phyloP scores from a whole-genome alignment of 2,329 filamentous ascomycete genomes.

The Ophiostoma piceae region DNA sequence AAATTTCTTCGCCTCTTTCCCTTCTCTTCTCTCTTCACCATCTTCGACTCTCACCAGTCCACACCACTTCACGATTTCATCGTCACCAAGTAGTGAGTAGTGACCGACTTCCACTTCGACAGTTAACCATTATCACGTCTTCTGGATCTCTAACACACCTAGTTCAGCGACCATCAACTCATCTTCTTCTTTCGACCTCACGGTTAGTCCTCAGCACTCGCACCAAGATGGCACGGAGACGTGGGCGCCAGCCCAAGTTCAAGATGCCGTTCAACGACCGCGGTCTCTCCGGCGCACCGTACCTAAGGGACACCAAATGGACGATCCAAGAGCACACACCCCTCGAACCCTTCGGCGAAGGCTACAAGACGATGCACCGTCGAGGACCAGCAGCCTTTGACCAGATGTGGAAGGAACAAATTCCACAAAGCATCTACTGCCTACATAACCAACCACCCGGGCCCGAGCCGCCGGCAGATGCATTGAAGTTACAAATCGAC shows the following conservation, averaged over 20 bases:
- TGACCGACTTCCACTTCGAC: too few species aligned
- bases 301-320: slow-evolving; percentile 16
- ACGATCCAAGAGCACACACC: slow-evolving; percentile 21
- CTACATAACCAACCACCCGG: slow-evolving; percentile 23
- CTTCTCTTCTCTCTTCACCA: neutral
- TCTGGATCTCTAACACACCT: neutral
- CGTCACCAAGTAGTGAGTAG: too few species aligned
- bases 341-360: slow-evolving; percentile 23
- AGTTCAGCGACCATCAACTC: too few species aligned
- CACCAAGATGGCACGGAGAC: slow-evolving; percentile 9
- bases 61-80: neutral
- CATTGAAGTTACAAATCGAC: slow-evolving; percentile 12
- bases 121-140: neutral
- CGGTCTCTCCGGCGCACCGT: slow-evolving; percentile 21
- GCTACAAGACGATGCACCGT: slow-evolving; percentile 23
- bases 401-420: slow-evolving; percentile 23
- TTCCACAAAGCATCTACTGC: slow-evolving; percentile 26
- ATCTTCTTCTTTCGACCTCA: too few species aligned
- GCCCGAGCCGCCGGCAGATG: slow-evolving; percentile 15
- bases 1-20: neutral
- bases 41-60: neutral
- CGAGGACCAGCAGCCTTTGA: slow-evolving; percentile 19
- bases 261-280: slow-evolving; percentile 17
- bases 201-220: too few species aligned
- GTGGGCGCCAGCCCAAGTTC: slow-evolving; percentile 18